Base-by-base conservation (phyloP, 371 early-diverging fungal genomes). In the Choanephora cucurbitarum region DNA sequence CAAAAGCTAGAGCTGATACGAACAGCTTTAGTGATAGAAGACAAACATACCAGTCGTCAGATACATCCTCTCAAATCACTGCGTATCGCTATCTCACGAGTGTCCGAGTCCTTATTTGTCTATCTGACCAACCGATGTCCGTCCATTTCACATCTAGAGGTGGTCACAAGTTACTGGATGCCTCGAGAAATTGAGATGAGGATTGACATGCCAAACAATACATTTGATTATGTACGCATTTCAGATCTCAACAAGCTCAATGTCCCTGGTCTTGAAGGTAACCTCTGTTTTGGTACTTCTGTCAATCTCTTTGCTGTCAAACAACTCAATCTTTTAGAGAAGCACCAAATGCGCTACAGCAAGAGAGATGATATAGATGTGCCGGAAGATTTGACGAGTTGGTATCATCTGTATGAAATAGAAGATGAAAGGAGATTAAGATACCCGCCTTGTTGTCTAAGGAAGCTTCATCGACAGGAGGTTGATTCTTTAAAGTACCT, bases 381-480 rank as follows among this genome's bases (percentile, higher is more conserved):
- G 1, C 0, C 18, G 1, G 13, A 43, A 17, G 33, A 46, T 1
- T 41, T 49, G 6, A 39, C 52, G 3, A 18, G 45, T n/a, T 62
- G 51, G 55, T 57, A 62, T 18, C 57, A 62, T 49, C 17, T 62
- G 5, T 57, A 62, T 40, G 52, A 62, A 41, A 18, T 23, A 19
- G 37, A 46, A 17, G 49, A 52, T 15, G 31, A 52, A 1, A 31
- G 52, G 3, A 11, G 15, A 3, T 19, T 53, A 32, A 23, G 52
- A 2, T 60, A 53, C 14, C 54, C 54, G 24, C 54, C 60, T 18
- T 53, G 49, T 14, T 21, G 17, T 17, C 19, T 60, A 2, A 48
- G 55, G 42, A 42, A 43, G 24, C 31, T 59, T 3, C 42, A 33
- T 6, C 13, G 10, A 15, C n/a, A 43, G 1, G 54, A 60, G 49